phyloP scores from a whole-genome alignment of 2,329 filamentous ascomycete species.

The Colletotrichum spaethianum region DNA sequence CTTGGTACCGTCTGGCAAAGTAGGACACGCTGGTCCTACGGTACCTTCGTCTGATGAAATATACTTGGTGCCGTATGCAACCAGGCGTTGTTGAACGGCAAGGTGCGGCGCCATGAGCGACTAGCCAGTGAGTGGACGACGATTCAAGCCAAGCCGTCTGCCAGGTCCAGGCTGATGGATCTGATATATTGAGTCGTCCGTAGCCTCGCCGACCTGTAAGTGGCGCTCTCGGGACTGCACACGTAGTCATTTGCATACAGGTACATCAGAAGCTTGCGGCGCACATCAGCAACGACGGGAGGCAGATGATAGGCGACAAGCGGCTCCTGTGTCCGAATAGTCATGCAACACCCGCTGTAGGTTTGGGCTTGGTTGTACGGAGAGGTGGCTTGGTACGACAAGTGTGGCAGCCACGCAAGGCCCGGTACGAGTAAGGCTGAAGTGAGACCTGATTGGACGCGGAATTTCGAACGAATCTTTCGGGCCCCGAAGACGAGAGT shows the following conservation, averaged over 20 bases:
- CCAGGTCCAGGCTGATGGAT: background rate
- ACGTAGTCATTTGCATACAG: background rate
- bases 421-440: conserved; percentile 26
- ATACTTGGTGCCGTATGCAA: background rate
- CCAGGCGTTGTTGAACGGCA: conserved; percentile 1
- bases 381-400: conserved; percentile 8
- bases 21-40: background rate
- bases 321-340: conserved; percentile 4
- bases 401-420: conserved; percentile 31
- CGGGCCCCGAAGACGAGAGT: background rate
- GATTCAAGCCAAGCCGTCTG: background rate
- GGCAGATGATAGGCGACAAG: background rate
- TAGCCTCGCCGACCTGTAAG: background rate
- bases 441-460: conserved; percentile 19
- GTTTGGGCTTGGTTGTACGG: background rate
- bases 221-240: background rate
- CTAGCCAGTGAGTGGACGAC: background rate
- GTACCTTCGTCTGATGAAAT: background rate
- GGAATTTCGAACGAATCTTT: conserved; percentile 26
- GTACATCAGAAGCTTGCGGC: background rate
- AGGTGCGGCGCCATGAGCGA: background rate
- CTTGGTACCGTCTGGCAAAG: conserved; percentile 4
- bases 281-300: background rate
- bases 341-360: conserved; percentile 16
- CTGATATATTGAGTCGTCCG: background rate